Evolutionary conservation across 1,284 basidiomycete genomes (phyloP), one percentile per base, ranked within the genome.

Genomic region (Crucibulum parvulum): DNA sequence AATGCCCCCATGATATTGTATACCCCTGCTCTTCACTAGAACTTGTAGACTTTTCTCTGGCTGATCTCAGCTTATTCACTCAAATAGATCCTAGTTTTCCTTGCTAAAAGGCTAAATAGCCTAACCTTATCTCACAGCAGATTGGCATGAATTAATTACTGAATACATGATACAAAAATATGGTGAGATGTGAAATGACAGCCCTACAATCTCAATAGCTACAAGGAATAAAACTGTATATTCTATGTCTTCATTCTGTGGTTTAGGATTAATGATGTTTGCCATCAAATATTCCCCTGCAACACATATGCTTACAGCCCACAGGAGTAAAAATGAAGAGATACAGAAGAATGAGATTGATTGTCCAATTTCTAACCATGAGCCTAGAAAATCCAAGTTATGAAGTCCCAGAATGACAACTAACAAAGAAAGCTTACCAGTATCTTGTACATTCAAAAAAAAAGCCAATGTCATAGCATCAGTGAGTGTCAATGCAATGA

Each of bases 331-430:
- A 48, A 95, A 75, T 2, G 93, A 95, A 1, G 92, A 87, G 66
- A 95, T 93, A 67, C 91, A 92, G 75, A 95, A 96, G 76, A 95
- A 94, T 57, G 87, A 93, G 69, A 96, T 95, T 0, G 90, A 91
- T 73, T 94, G 92, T 5, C 94, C 94, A 58, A 95, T 96, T 71
- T 96, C 93, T 56, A 96, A 78, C 95, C 94, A 96, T 6, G 91
- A 94, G 0, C 91, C 90, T 83, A 54, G 24, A 15, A 53, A 53
- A 39, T 6, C 18, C 16, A 38, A 35, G 52, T 51, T 48, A 56
- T 37, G 39, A 46, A 24, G 31, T 34, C 24, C n/a, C 31, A 65
- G 9, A 46, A 56, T 47, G 35, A 51, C 34, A 18, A 37, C 24
- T 4, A 24, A 24, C 24, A 24, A 4, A 4, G 31, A 15, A 43